Conservation (phyloP, 352 stramenopile species). For the Globisporangium sylvaticum region DNA sequence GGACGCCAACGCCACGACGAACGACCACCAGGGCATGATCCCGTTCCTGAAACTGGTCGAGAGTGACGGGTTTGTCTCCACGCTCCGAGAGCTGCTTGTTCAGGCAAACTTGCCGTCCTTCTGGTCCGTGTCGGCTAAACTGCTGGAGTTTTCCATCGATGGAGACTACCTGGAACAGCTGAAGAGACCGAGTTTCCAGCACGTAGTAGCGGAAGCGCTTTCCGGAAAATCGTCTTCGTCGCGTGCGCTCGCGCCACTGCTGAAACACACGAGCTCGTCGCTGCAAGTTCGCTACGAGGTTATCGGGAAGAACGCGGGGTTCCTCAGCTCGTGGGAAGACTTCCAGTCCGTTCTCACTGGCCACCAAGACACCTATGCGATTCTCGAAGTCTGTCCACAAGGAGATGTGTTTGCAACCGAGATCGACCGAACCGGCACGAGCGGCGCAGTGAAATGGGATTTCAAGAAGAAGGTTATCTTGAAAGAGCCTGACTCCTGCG, state of each 20-base stretch:
- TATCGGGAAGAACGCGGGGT: conserved; percentile 44
- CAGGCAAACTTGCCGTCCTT: conserved; percentile 57
- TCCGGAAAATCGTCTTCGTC: conserved; percentile 22
- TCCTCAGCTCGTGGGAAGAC: conserved; percentile 46
- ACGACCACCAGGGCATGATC: conserved; percentile 25
- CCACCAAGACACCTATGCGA: conserved; percentile 57
- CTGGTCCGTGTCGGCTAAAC: conserved; percentile 46
- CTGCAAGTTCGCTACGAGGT: conserved; percentile 58
- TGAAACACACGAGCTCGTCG: conserved; percentile 54
- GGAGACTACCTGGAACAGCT: conserved; percentile 45
- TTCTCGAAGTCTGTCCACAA: conserved; percentile 66
- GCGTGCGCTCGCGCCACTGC: conserved; percentile 36
- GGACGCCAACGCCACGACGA: conserved; percentile 9
- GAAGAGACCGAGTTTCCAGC: conserved; percentile 43
- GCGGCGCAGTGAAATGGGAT: conserved; percentile 57
- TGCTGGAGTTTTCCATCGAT: conserved; percentile 61
- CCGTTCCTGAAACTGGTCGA: conserved; percentile 55
- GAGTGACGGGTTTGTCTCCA: conserved; percentile 40
- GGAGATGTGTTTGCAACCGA: conserved; percentile 52
- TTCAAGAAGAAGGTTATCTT: conserved; percentile 46
- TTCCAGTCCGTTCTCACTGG: conserved; percentile 59
- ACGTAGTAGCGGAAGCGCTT: conserved; percentile 46
- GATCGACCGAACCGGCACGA: conserved; percentile 41
- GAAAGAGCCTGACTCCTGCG: conserved; percentile 40
- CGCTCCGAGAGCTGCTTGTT: conserved; percentile 37